Percentiles rank a stretch among this genome's conserved stretches.
Evolutionary conservation across 2,329 filamentous ascomycete species (phyloP).

Genomic region (Botrytis sinoallii): DNA sequence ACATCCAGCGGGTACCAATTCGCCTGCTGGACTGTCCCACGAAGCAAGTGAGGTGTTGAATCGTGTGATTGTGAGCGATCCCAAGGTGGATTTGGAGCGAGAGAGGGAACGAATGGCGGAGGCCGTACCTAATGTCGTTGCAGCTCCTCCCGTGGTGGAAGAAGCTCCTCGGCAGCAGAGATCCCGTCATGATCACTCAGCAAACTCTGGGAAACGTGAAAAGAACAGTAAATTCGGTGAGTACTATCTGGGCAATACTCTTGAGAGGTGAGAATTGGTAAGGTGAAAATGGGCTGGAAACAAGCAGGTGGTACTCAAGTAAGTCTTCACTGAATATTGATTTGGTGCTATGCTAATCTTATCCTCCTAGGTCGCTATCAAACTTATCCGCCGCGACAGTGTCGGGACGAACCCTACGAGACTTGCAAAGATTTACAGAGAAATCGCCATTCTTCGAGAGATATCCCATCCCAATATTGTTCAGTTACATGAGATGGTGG

Average conservation of each 20-base stretch:
- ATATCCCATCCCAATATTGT: conserved; percentile 97
- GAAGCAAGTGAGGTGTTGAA: conserved; percentile 79
- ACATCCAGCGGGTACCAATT: conserved; percentile 43
- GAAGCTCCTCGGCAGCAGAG: conserved; percentile 44
- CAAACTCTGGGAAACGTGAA: conserved; percentile 45
- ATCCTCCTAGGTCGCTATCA: conserved; percentile 78
- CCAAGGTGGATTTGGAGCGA: conserved; percentile 68
- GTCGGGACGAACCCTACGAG: conserved; percentile 85
- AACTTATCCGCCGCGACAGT: conserved; percentile 89
- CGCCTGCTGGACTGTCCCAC: conserved; percentile 59
- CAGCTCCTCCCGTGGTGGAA: conserved; percentile 44
- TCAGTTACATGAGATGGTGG: conserved; percentile 94
- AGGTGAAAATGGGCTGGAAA: conserved; percentile 98
- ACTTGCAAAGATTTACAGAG: conserved; percentile 93
- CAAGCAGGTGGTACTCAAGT: conserved; percentile 85
- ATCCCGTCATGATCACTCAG: conserved; percentile 56
- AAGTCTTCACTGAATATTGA: conserved; percentile 28
- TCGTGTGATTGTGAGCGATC: conserved; percentile 72
- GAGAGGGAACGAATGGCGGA: conserved; percentile 68
- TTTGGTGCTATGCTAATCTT: neutral
- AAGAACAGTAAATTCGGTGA: conserved; percentile 92
- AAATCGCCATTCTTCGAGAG: conserved; percentile 85
- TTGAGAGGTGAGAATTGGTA: conserved; percentile 96
- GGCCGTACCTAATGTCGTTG: conserved; percentile 46
- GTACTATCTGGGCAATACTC: conserved; percentile 91